Evolutionary conservation across 2,329 filamentous ascomycete genomes (phyloP).

Genomic region (Corinectria fuckeliana): DNA sequence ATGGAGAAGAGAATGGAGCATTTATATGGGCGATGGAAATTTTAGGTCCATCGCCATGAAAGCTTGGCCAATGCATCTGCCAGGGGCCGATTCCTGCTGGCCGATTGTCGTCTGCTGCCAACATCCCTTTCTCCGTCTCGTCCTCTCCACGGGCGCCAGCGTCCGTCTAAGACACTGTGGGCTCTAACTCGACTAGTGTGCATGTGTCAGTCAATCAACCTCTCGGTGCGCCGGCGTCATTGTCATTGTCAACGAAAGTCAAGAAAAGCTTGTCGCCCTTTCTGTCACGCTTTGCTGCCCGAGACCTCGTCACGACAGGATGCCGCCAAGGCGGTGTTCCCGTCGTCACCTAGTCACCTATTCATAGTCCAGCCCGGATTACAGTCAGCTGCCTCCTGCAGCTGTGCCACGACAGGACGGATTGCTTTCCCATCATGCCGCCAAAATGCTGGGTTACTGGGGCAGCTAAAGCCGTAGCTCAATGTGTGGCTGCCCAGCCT

Average conservation of each 20-base stretch:
- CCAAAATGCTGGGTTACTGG: conserved; percentile 15
- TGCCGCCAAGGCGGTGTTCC: neutral
- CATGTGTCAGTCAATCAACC: conserved; percentile 4
- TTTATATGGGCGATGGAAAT: conserved; percentile 13
- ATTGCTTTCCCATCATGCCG: conserved; percentile 18
- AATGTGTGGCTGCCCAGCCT: conserved; percentile 8
- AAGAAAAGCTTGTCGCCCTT: neutral
- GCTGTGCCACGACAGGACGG: conserved; percentile 17
- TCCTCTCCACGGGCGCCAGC: neutral
- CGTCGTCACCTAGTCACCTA: neutral
- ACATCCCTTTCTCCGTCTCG: conserved; percentile 4
- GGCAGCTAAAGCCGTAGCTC: conserved; percentile 1
- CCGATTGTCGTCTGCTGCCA: neutral
- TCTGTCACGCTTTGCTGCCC: neutral
- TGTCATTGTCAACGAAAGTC: neutral
- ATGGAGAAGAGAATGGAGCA: neutral
- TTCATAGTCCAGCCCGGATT: too few relatives aligned
- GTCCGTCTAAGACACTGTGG: neutral
- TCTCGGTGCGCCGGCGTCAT: neutral
- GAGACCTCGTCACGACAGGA: neutral
- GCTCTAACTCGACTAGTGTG: neutral
- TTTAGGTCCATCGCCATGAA: conserved; percentile 30
- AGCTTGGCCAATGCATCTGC: conserved; percentile 33
- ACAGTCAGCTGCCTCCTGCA: conserved; percentile 13
- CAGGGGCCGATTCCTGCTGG: conserved; percentile 24